phyloP scores from a whole-genome alignment of 352 stramenopile species.

The Phytophthora crassamura region DNA sequence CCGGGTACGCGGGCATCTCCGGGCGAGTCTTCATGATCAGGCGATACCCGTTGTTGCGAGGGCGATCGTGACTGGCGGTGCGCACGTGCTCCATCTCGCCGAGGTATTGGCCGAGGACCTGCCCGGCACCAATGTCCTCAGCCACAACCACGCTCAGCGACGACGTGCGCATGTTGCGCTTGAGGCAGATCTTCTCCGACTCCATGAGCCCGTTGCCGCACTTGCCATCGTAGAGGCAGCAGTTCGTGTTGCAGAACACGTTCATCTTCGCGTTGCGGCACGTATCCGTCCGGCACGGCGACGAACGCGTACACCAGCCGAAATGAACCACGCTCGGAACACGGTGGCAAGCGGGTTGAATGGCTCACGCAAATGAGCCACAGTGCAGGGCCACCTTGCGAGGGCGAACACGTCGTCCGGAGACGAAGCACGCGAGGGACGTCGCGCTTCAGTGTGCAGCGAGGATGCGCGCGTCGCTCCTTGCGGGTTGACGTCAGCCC shows the following conservation, averaged over 20 bases:
- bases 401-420: background rate
- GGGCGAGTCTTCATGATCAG: conserved; percentile 3
- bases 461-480: no score
- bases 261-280: conserved; percentile 11
- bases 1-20: background rate
- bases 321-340: conserved; percentile 1
- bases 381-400: background rate
- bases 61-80: background rate
- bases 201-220: conserved; percentile 1
- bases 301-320: conserved; percentile 5
- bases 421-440: background rate
- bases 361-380: background rate
- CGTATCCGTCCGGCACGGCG: background rate
- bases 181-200: background rate
- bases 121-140: background rate
- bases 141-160: background rate
- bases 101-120: conserved; percentile 13
- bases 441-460: no score
- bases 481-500: no score
- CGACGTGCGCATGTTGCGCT: background rate
- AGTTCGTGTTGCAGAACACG: background rate
- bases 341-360: conserved; percentile 12
- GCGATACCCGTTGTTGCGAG: conserved; percentile 5
- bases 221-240: conserved; percentile 9
- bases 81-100: conserved; percentile 10